Base-by-base conservation (phyloP, 2,329 filamentous ascomycete species). In the Aspergillus fischeri region DNA sequence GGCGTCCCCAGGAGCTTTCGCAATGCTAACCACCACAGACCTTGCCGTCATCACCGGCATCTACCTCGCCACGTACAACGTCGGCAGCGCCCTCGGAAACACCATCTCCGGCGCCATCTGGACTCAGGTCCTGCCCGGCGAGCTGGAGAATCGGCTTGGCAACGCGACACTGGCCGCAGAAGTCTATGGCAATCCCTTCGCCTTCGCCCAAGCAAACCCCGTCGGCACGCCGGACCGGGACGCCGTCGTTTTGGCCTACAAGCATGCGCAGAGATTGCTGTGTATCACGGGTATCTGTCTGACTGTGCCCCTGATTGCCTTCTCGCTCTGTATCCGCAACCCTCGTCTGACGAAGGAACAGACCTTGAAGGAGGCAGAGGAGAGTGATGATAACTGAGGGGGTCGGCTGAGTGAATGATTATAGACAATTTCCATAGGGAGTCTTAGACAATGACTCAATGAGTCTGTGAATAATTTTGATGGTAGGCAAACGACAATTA, bases 11-110 rank as follows among this genome's bases (percentile, higher is more conserved):
- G 47, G 10, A 29, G 20, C 9, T 0, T 25, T n/a, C 20, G 0
- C 7, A 42, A 41, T 21, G n/a, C 11, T 27, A 49, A 50, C 9
- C 9, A 24, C 21, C 11, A n/a, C 24, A 73, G 70, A 87, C 63
- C 75, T 88, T 32, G 86, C 86, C 47, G 82, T 87, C 60, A 81
- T 88, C 60, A 88, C 85, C 0, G 84, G 81, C 44, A 70, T 88
- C 20, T 88, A 82, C 67, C 79, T 88, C 2, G 82, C 85, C 17
- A 80, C 75, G n/a, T 87, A 87, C 73, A 84, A 84, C 67, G 78
- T 87, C 42, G 85, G 85, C 29, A 84, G 79, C 4, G 84, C 84
- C 0, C 69, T 87, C 1, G 85, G 85, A 24, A 82, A 82, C 66
- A 78, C 82, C 17, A 79, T 87, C 27, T 84, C 84, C 0, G 85